These are phyloP conservation scores for Lycium ferocissimum DNA, from an alignment of 257 asterid species.

Conservation along the genomic window DNA sequence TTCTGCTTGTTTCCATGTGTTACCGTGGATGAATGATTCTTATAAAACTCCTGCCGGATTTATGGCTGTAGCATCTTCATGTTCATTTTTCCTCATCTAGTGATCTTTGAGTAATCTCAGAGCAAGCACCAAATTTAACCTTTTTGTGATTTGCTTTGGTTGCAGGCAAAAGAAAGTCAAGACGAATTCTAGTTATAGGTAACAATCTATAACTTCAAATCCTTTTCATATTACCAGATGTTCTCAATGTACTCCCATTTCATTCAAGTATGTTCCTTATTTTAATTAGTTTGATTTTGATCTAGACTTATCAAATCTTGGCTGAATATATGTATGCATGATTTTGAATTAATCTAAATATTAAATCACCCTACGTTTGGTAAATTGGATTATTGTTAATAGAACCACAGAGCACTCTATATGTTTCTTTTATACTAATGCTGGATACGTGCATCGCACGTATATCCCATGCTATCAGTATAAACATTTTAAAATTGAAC, in stretches of 20 bases:
- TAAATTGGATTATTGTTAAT: too few species aligned
- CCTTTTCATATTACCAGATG: not conserved
- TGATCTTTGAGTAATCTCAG: too few species aligned
- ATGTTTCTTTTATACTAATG: too few species aligned
- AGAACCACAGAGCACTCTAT: too few species aligned
- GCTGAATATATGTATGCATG: not conserved
- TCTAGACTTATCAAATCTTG: not conserved
- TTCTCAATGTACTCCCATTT: too few species aligned
- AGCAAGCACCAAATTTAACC: too few species aligned
- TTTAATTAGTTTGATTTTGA: not conserved
- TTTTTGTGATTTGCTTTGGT: not conserved
- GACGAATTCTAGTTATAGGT: conserved; percentile 7
- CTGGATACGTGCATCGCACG: too few species aligned
- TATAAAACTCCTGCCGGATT: not conserved
- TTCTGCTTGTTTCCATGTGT: not conserved
- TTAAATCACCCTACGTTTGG: not conserved
- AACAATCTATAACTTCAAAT: not conserved
- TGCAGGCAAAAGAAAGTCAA: conserved; percentile 5
- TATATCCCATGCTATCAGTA: too few species aligned
- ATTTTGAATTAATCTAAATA: not conserved
- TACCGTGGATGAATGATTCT: not conserved
- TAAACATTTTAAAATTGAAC: too few species aligned
- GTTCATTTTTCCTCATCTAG: too few species aligned
- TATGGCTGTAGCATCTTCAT: too few species aligned
- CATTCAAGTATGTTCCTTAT: too few species aligned